Evolutionary conservation across 768 basidiomycete species (phyloP).

Genomic region (Suillus tomentosus): DNA sequence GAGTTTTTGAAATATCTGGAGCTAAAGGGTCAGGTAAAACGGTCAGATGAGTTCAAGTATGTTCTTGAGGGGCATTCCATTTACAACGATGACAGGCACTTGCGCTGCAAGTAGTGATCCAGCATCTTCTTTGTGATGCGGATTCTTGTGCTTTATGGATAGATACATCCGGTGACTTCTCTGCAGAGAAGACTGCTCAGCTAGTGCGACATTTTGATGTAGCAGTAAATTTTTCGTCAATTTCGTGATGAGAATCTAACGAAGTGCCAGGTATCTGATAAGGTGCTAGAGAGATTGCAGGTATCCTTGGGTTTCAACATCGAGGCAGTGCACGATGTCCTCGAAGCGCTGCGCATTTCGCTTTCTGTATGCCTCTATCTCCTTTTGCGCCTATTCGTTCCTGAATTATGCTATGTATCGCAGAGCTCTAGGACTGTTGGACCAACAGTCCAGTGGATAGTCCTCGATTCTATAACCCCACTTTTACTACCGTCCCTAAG

Average conservation of each 20-base stretch:
- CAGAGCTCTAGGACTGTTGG: slow-evolving; percentile 16
- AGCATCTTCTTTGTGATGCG: slow-evolving; percentile 44
- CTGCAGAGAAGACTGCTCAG: slow-evolving; percentile 46
- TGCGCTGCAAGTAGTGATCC: slow-evolving; percentile 58
- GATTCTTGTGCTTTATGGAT: slow-evolving; percentile 62
- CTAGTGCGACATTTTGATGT: slow-evolving; percentile 35
- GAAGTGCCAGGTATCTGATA: slow-evolving; percentile 26
- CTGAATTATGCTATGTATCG: slow-evolving; percentile 6
- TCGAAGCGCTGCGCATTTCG: slow-evolving; percentile 44
- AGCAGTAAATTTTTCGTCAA: slow-evolving; percentile 25
- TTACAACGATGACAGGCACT: slow-evolving; percentile 48
- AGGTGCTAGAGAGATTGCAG: slow-evolving; percentile 56
- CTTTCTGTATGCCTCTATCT: slow-evolving; percentile 30
- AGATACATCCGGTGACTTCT: slow-evolving; percentile 71
- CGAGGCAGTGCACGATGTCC: slow-evolving; percentile 50
- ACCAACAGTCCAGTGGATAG: slow-evolving; percentile 45
- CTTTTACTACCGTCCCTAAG: slow-evolving; percentile 65
- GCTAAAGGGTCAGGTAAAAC: slow-evolving; percentile 68
- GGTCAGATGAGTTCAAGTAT: slow-evolving; percentile 41
- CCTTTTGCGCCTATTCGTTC: slow-evolving; percentile 8
- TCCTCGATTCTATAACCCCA: slow-evolving; percentile 68
- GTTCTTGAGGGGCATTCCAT: background rate
- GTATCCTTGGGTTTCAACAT: slow-evolving; percentile 61
- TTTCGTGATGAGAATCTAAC: background rate
- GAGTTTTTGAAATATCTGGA: slow-evolving; percentile 71